Evolutionary conservation across 768 basidiomycete species (phyloP).

Genomic region (Mycena indigotica): DNA sequence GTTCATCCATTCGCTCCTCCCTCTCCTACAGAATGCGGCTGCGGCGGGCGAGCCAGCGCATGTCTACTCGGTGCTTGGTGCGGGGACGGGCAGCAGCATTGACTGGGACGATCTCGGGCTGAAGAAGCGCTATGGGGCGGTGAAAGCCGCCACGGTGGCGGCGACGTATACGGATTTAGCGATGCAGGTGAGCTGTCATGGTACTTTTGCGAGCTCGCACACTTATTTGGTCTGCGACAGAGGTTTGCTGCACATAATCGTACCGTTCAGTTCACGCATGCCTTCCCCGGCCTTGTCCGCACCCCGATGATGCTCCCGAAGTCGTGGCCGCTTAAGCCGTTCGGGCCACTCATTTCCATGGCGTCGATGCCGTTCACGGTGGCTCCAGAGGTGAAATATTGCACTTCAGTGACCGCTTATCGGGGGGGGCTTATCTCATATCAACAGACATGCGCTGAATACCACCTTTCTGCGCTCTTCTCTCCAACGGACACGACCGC

Average conservation of each 20-base stretch:
- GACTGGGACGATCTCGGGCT: slow-evolving; percentile 50
- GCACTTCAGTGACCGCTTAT: neutral
- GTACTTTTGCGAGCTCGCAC: too few relatives aligned
- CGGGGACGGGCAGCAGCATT: slow-evolving; percentile 34
- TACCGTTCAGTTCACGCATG: slow-evolving; percentile 37
- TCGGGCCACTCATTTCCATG: slow-evolving; percentile 12
- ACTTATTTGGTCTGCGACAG: too few relatives aligned
- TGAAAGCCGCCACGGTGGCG: slow-evolving; percentile 33
- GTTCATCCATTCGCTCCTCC: slow-evolving; percentile 49
- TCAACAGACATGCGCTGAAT: slow-evolving; percentile 19
- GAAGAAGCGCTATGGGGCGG: slow-evolving; percentile 42
- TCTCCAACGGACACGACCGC: neutral
- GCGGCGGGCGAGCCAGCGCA: slow-evolving; percentile 50
- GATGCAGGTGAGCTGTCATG: too few relatives aligned
- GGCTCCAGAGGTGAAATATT: slow-evolving; percentile 11
- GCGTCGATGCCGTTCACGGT: slow-evolving; percentile 19
- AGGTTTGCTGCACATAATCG: slow-evolving; percentile 36
- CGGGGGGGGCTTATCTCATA: neutral
- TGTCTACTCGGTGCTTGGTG: slow-evolving; percentile 45
- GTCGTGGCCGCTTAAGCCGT: slow-evolving; percentile 13
- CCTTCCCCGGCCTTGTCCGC: slow-evolving; percentile 38
- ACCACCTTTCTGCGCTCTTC: slow-evolving; percentile 20
- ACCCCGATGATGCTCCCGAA: slow-evolving; percentile 30
- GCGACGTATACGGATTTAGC: slow-evolving; percentile 50
- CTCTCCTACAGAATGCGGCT: slow-evolving; percentile 43